Evolutionary conservation across 2,329 filamentous ascomycete species (phyloP).

Genomic region (Alternaria conjuncta): DNA sequence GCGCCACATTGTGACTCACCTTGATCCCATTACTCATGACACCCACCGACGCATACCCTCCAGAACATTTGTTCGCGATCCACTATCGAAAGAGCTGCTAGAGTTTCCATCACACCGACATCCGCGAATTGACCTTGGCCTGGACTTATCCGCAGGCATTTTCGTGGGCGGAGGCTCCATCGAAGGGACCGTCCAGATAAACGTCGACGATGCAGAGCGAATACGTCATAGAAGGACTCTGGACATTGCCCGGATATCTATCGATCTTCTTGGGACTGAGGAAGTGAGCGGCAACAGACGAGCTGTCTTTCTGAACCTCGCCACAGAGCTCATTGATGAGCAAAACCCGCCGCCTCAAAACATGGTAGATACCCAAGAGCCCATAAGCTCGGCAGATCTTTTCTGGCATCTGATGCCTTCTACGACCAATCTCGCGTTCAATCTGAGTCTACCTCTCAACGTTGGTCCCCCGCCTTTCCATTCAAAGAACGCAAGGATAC

Average conservation of each 20-base stretch:
- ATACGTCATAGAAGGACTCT: constrained; percentile 53
- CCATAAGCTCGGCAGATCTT: constrained; percentile 45
- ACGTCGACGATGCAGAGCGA: constrained; percentile 56
- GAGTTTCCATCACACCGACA: constrained; percentile 58
- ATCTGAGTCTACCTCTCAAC: constrained; percentile 60
- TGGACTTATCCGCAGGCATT: constrained; percentile 58
- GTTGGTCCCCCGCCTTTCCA: constrained; percentile 62
- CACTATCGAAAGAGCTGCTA: constrained; percentile 56
- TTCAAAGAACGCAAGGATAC: constrained; percentile 59
- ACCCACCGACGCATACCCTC: constrained; percentile 53
- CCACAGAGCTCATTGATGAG: constrained; percentile 59
- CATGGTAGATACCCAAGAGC: constrained; percentile 56
- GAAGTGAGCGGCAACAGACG: constrained; percentile 56
- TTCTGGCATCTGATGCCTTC: constrained; percentile 60
- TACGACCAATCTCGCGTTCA: constrained; percentile 57
- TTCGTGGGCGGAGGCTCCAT: constrained; percentile 63
- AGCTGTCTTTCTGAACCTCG: constrained; percentile 59
- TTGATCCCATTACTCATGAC: constrained; percentile 54
- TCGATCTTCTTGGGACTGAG: constrained; percentile 61
- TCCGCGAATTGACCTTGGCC: constrained; percentile 56
- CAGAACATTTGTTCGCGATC: constrained; percentile 57
- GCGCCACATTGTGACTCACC: constrained; percentile 50
- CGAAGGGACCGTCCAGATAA: constrained; percentile 58
- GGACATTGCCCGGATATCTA: constrained; percentile 56
- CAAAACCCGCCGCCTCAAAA: constrained; percentile 58